Conservation (phyloP, 257 asterid species). For the Ocimum tenuiflorum region DNA sequence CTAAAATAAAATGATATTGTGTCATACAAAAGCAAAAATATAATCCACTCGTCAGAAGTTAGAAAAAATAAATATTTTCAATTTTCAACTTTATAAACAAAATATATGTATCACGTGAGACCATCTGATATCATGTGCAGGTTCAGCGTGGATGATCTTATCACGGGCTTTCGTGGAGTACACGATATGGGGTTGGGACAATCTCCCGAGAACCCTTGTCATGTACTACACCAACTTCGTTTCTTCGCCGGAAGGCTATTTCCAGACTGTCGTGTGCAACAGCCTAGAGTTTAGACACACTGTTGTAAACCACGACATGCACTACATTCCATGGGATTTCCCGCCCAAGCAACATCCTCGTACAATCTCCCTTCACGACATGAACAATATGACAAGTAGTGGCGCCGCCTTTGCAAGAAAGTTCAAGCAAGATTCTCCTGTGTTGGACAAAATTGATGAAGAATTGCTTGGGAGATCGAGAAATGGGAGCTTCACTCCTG, state of each 20-base stretch:
- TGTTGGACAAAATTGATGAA: slow-evolving; percentile 50
- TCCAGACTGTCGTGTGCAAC: not conserved
- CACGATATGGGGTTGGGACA: slow-evolving; percentile 1
- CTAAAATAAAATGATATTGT: too few relatives aligned
- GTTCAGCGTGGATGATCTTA: not conserved
- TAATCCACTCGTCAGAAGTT: too few relatives aligned
- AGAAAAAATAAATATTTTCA: too few relatives aligned
- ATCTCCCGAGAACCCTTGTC: not conserved
- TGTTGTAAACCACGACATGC: slow-evolving; percentile 72
- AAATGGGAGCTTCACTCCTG: slow-evolving; percentile 57
- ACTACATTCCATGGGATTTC: slow-evolving; percentile 63
- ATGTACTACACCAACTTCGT: not conserved
- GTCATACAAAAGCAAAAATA: too few relatives aligned
- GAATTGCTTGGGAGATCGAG: slow-evolving; percentile 42
- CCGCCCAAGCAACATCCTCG: slow-evolving; percentile 83
- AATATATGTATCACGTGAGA: too few relatives aligned
- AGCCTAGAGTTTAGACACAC: slow-evolving; percentile 31
- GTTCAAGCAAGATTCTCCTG: slow-evolving; percentile 38
- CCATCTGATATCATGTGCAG: too few relatives aligned
- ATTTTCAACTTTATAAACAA: too few relatives aligned
- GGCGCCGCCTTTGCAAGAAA: slow-evolving; percentile 79
- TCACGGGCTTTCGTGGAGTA: not conserved
- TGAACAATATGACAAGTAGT: slow-evolving; percentile 42
- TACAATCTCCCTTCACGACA: slow-evolving; percentile 42
- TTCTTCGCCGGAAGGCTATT: not conserved